Percentiles rank a stretch among this genome's conserved stretches.
Evolutionary conservation across 2,329 filamentous ascomycete genomes (phyloP).

Genomic region (Decorospora gaudefroyi): DNA sequence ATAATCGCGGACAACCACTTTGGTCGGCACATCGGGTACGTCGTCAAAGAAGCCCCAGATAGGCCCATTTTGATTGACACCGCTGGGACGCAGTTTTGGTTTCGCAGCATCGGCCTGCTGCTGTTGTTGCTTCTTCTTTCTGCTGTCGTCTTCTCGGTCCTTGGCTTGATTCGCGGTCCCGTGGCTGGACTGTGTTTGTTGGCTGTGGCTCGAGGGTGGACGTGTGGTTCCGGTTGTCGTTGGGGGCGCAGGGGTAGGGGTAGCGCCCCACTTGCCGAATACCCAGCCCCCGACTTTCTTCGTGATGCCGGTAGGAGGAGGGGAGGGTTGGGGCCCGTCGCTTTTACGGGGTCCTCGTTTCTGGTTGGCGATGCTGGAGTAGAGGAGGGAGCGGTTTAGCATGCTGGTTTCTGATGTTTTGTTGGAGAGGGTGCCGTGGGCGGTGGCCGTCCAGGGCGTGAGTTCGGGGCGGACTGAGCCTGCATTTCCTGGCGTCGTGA

Average conservation of each 20-base stretch:
- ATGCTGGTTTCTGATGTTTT: constrained; percentile 56
- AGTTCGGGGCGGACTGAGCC: constrained; percentile 48
- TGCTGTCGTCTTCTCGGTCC: background rate
- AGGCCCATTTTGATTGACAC: constrained; percentile 47
- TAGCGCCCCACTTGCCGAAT: constrained; percentile 64
- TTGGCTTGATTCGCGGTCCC: constrained; percentile 18
- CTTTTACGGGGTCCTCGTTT: constrained; percentile 30
- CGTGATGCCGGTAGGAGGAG: constrained; percentile 46
- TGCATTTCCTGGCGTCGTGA: constrained; percentile 53
- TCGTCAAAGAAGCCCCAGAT: constrained; percentile 49
- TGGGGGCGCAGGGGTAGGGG: constrained; percentile 48
- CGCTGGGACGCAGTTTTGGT: constrained; percentile 35
- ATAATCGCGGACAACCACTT: constrained; percentile 44
- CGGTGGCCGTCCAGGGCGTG: constrained; percentile 53
- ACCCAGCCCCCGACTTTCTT: constrained; percentile 69
- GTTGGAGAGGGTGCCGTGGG: constrained; percentile 57
- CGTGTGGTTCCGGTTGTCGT: constrained; percentile 19
- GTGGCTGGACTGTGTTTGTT: constrained; percentile 28
- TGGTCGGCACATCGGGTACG: constrained; percentile 39
- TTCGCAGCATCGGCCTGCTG: no score
- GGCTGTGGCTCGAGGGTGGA: constrained; percentile 25
- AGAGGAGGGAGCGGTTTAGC: constrained; percentile 59
- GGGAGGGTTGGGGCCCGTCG: constrained; percentile 22
- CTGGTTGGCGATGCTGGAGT: constrained; percentile 37
- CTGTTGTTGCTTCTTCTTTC: constrained; percentile 18